These are phyloP conservation scores for Athelia sp. DNA, from an alignment of 1,284 basidiomycete genomes.

Conservation along the genomic window DNA sequence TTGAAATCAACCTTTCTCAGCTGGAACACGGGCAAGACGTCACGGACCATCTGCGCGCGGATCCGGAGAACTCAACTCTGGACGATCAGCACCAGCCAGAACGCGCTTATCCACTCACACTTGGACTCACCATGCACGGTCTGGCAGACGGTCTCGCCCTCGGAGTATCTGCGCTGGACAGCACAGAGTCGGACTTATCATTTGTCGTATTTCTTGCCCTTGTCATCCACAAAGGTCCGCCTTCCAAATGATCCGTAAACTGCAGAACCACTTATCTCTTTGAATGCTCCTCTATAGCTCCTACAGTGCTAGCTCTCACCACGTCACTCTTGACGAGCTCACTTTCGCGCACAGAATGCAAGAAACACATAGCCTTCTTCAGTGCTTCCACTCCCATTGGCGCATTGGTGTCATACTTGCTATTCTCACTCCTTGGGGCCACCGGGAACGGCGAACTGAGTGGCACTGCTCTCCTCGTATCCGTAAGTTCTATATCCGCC, in stretches of 20 bases:
- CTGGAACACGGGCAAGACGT: constrained; percentile 34
- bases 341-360: constrained; percentile 63
- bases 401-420: constrained; percentile 63
- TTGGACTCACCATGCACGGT: constrained; percentile 83
- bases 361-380: constrained; percentile 74
- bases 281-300: constrained; percentile 45
- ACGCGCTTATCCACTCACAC: constrained; percentile 66
- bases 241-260: not conserved
- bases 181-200: constrained; percentile 47
- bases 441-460: constrained; percentile 51
- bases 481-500: constrained; percentile 42
- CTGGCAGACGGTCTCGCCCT: constrained; percentile 88
- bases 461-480: constrained; percentile 74
- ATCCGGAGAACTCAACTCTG: not conserved
- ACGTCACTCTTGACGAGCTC: constrained; percentile 76
- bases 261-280: not conserved
- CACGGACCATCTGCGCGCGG: constrained; percentile 4
- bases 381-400: constrained; percentile 76
- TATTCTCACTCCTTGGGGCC: constrained; percentile 55
- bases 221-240: constrained; percentile 80
- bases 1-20: constrained; percentile 55
- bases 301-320: constrained; percentile 80
- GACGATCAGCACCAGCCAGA: constrained; percentile 15
- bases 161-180: constrained; percentile 64
- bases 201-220: constrained; percentile 85